phyloP scores from a whole-genome alignment of 352 stramenopile species.

The Phytophthora citricola region DNA sequence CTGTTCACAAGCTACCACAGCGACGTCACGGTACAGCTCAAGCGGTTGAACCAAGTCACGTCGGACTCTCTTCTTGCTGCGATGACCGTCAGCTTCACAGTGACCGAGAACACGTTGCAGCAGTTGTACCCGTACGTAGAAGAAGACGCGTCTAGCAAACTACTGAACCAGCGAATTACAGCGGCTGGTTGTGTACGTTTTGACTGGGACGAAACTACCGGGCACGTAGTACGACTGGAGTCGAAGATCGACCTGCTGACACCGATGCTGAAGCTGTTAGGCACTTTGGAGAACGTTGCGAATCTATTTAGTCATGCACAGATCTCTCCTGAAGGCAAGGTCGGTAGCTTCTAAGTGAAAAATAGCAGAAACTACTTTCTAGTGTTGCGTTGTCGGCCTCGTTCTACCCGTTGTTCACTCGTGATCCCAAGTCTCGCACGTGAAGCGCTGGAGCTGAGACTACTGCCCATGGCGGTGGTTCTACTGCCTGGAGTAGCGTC shows the following conservation, averaged over 20 bases:
- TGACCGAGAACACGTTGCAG: slow-evolving; percentile 18
- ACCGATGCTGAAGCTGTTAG: slow-evolving; percentile 11
- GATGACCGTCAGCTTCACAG: slow-evolving; percentile 4
- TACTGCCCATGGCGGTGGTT: slow-evolving; percentile 41
- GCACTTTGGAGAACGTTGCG: slow-evolving; percentile 17
- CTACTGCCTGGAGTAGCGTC: slow-evolving; percentile 55
- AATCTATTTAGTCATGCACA: slow-evolving; percentile 4
- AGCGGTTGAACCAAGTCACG: slow-evolving; percentile 3
- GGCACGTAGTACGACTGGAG: slow-evolving; percentile 11
- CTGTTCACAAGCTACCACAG: slow-evolving; percentile 11
- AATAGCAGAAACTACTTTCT: slow-evolving; percentile 9
- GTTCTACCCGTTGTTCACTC: slow-evolving; percentile 5
- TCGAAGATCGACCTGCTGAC: slow-evolving; percentile 15
- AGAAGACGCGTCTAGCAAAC: background rate
- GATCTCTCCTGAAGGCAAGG: slow-evolving; percentile 11
- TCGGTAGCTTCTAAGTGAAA: background rate
- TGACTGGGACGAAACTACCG: slow-evolving; percentile 5
- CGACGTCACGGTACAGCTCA: slow-evolving; percentile 7
- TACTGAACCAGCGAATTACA: slow-evolving; percentile 12
- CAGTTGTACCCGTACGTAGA: slow-evolving; percentile 12
- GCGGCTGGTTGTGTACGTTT: slow-evolving; percentile 11
- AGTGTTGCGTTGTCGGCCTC: slow-evolving; percentile 4
- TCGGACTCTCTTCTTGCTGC: slow-evolving; percentile 2
- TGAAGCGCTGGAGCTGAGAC: slow-evolving; percentile 49
- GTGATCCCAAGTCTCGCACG: slow-evolving; percentile 28